These are phyloP conservation scores for Trichoderma cornu-damae DNA, from an alignment of 2,329 filamentous ascomycete genomes.

Conservation along the genomic window DNA sequence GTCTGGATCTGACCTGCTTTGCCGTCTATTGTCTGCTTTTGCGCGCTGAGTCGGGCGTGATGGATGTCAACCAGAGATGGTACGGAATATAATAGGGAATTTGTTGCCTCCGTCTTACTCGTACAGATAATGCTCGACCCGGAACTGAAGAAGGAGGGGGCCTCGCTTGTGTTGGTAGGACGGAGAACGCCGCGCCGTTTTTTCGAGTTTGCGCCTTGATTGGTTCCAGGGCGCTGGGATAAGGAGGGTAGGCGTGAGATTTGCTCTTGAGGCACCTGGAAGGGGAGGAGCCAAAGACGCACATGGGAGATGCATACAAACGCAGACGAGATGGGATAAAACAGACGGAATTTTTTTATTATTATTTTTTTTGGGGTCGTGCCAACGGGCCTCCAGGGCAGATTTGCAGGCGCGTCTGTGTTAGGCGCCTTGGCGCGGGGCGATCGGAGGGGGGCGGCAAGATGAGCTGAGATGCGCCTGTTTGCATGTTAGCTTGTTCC, in stretches of 20 bases:
- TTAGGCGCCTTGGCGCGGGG: constrained; percentile 15
- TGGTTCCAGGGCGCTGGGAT: constrained; percentile 8
- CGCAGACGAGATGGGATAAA: background rate
- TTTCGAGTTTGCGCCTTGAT: background rate
- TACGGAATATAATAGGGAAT: background rate
- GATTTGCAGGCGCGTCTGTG: constrained; percentile 10
- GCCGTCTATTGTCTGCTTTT: background rate
- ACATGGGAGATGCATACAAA: constrained; percentile 6
- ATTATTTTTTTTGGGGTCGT: too few species aligned
- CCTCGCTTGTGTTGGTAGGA: background rate
- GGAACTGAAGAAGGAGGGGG: background rate
- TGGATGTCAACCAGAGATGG: background rate
- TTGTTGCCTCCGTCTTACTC: background rate
- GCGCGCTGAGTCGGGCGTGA: background rate
- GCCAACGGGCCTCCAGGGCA: background rate
- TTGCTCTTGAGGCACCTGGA: background rate
- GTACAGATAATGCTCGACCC: background rate
- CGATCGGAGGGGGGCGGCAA: constrained; percentile 4
- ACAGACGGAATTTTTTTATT: background rate
- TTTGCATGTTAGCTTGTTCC: background rate
- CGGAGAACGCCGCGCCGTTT: background rate
- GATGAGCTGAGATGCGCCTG: background rate
- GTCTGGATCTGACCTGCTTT: constrained; percentile 1
- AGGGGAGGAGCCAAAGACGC: background rate
- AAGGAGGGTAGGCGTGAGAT: constrained; percentile 14